These are phyloP conservation scores for Candida alai DNA, from an alignment of 805 yeast genomes.

Conservation along the genomic window DNA sequence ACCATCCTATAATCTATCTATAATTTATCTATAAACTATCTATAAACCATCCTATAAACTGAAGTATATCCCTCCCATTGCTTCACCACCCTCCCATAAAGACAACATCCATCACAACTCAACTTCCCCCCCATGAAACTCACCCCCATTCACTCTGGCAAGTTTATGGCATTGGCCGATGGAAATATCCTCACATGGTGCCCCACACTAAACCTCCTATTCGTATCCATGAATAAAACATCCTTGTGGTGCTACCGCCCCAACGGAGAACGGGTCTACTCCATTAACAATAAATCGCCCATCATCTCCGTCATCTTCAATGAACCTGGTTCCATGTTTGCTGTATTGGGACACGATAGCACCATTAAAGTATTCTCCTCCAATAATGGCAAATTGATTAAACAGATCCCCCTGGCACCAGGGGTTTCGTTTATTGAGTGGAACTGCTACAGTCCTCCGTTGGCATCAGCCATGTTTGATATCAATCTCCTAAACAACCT, in stretches of 20 bases:
- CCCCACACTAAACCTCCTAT: conserved; percentile 51
- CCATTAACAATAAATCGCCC: conserved; percentile 34
- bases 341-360: conserved; percentile 43
- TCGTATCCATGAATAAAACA: conserved; percentile 46
- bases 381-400: conserved; percentile 42
- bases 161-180: conserved; percentile 24
- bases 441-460: conserved; percentile 11
- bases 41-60: too few relatives aligned
- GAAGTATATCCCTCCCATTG: too few relatives aligned
- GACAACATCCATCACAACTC: too few relatives aligned
- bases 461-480: conserved; percentile 18
- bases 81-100: too few relatives aligned
- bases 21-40: too few relatives aligned
- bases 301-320: conserved; percentile 30
- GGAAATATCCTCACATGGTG: conserved; percentile 43
- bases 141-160: conserved; percentile 6
- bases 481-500: conserved; percentile 26
- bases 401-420: too few relatives aligned
- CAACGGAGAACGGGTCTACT: conserved; percentile 52
- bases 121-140: too few relatives aligned
- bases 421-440: conserved; percentile 17
- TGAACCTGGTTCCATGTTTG: conserved; percentile 38
- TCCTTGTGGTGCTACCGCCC: conserved; percentile 51
- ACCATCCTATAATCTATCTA: too few relatives aligned
- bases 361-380: conserved; percentile 43